These are phyloP conservation scores for Argentina anserina DNA, from an alignment of 306 rosid species.

Conservation along the genomic window DNA sequence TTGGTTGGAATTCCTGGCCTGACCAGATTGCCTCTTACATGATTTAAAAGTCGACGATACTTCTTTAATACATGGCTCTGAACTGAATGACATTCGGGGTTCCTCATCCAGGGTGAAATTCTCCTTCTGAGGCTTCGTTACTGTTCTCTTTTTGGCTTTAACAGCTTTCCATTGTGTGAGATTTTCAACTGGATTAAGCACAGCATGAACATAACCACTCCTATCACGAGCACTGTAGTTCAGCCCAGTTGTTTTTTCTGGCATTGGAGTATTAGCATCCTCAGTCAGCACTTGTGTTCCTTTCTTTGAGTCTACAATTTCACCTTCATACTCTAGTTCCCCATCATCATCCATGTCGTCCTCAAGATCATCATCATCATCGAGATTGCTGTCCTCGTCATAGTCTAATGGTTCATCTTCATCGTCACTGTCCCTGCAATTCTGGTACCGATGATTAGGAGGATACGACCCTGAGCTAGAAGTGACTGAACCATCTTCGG, in stretches of 20 bases:
- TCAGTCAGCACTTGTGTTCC: conserved; percentile 32
- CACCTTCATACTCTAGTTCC: conserved; percentile 42
- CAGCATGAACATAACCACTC: conserved; percentile 71
- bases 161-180: conserved; percentile 72
- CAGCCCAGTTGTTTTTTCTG: conserved; percentile 29
- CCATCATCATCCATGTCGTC: conserved; percentile 33
- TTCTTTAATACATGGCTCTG: conserved; percentile 35
- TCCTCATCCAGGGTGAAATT: conserved; percentile 38
- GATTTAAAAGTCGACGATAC: conserved; percentile 40
- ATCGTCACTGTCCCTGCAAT: conserved; percentile 72
- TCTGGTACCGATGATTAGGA: conserved; percentile 60
- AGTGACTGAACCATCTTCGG: conserved; percentile 50
- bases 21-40: conserved; percentile 20
- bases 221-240: conserved; percentile 58
- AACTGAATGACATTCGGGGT: conserved; percentile 33
- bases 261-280: conserved; percentile 39
- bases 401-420: conserved; percentile 50
- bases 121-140: conserved; percentile 58
- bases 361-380: conserved; percentile 41
- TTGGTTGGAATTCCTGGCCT: conserved; percentile 40
- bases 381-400: conserved; percentile 49
- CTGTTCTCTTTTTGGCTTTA: conserved; percentile 45
- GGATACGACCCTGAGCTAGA: conserved; percentile 56
- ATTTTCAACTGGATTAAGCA: conserved; percentile 79
- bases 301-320: conserved; percentile 24